A percentile compares a stretch with the other conserved stretches of the same genome.
phyloP scores from a whole-genome alignment of 148 eudicot genomes.

The Linanthus parryae region DNA sequence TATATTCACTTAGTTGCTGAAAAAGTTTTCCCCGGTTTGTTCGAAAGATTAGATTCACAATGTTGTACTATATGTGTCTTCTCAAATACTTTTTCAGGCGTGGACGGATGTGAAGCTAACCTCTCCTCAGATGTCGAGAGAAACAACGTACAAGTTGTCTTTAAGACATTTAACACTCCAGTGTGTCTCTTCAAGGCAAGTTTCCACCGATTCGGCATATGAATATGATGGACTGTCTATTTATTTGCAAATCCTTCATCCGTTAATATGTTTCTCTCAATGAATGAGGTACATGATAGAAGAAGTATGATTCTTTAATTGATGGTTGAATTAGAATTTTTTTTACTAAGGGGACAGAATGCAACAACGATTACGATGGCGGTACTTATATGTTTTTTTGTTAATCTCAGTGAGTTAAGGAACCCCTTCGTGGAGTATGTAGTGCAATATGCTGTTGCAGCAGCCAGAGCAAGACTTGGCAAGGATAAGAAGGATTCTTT shows the following conservation, averaged over 20 bases:
- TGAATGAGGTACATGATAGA: not conserved
- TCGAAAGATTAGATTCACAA: no score
- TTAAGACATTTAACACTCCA: slow-evolving; percentile 54
- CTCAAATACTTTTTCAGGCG: slow-evolving; percentile 51
- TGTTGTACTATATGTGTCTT: no score
- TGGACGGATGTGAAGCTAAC: slow-evolving; percentile 92
- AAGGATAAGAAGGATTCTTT: slow-evolving; percentile 47
- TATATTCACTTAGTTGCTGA: no score
- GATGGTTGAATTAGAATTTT: no score
- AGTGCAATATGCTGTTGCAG: slow-evolving; percentile 82
- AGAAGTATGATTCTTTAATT: no score
- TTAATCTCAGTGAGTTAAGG: slow-evolving; percentile 53
- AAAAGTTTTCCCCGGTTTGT: no score
- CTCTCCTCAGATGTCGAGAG: slow-evolving; percentile 94
- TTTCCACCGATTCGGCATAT: no score
- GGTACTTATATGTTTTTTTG: no score
- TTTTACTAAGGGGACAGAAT: no score
- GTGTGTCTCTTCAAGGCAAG: slow-evolving; percentile 76
- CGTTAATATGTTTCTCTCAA: not conserved
- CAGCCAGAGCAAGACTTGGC: slow-evolving; percentile 65
- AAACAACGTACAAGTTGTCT: slow-evolving; percentile 77
- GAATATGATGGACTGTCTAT: no score
- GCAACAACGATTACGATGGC: no score
- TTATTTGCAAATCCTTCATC: not conserved
- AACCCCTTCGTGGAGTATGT: slow-evolving; percentile 99